phyloP scores from a whole-genome alignment of 495 filamentous ascomycete genomes.

The Parmelia sp. region DNA sequence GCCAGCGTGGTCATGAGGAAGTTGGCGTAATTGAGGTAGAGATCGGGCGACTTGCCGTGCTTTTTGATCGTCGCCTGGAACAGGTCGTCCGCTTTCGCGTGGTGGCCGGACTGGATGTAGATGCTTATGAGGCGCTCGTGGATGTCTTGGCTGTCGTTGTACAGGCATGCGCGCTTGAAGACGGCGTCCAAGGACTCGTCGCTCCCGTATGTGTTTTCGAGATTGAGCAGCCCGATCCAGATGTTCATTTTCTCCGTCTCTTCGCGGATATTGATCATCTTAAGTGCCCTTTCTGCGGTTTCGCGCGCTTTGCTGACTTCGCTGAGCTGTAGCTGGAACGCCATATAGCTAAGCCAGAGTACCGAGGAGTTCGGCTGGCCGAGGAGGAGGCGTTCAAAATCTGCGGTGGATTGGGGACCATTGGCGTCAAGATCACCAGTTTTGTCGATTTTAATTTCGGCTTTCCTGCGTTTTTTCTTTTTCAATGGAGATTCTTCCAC shows the following conservation, averaged over 20 bases:
- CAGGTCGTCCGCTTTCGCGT: constrained; percentile 81
- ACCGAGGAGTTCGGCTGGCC: constrained; percentile 83
- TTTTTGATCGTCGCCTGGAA: constrained; percentile 83
- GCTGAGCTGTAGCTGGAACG: constrained; percentile 86
- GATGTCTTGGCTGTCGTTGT: constrained; percentile 86
- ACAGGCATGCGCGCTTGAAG: constrained; percentile 89
- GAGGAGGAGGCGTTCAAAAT: constrained; percentile 89
- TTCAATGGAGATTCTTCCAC: constrained; percentile 43
- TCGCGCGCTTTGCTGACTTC: constrained; percentile 80
- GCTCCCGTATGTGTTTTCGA: constrained; percentile 85
- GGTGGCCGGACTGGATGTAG: constrained; percentile 84
- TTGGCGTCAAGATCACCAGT: constrained; percentile 83
- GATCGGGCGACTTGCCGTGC: constrained; percentile 62
- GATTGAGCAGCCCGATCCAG: constrained; percentile 88
- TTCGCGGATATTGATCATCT: constrained; percentile 80
- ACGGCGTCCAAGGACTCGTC: constrained; percentile 78
- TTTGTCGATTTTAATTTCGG: constrained; percentile 75
- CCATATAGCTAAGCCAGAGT: constrained; percentile 94
- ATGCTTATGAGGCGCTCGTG: constrained; percentile 87
- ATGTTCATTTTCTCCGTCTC: constrained; percentile 87
- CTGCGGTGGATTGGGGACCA: constrained; percentile 83
- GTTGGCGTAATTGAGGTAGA: constrained; percentile 92
- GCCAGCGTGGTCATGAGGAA: constrained; percentile 71
- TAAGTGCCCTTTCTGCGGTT: constrained; percentile 80
- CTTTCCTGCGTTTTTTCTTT: constrained; percentile 75